phyloP scores from a whole-genome alignment of 306 rosid genomes.

The Senna tora region DNA sequence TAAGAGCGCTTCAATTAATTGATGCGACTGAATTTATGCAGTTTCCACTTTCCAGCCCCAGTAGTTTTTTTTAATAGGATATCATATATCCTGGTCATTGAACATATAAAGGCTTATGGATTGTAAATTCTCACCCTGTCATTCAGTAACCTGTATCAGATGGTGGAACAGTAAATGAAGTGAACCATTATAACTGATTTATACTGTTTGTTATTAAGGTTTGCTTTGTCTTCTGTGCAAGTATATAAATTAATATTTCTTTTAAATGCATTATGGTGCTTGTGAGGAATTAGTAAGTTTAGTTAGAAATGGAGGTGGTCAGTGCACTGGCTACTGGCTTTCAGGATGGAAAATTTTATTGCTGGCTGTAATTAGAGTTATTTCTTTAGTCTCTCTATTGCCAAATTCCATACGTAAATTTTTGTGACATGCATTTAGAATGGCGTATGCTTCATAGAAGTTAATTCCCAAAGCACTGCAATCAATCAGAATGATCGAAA shows the following conservation, averaged over 20 bases:
- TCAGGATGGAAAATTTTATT: background rate
- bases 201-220: background rate
- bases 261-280: background rate
- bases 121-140: background rate
- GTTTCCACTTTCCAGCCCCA: too few relatives aligned
- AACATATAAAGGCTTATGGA: background rate
- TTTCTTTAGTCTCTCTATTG: background rate
- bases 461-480: background rate
- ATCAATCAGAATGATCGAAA: background rate
- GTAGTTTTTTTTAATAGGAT: background rate
- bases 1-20: background rate
- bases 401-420: background rate
- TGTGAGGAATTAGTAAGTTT: background rate
- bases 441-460: background rate
- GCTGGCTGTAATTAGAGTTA: background rate
- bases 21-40: background rate
- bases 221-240: background rate
- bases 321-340: background rate
- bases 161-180: background rate
- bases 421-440: background rate
- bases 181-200: background rate
- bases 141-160: background rate
- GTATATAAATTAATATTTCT: background rate
- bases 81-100: background rate
- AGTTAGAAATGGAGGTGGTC: background rate